Conservation (phyloP, 139 green algal genomes). For the Ettlia oleoabundans region DNA sequence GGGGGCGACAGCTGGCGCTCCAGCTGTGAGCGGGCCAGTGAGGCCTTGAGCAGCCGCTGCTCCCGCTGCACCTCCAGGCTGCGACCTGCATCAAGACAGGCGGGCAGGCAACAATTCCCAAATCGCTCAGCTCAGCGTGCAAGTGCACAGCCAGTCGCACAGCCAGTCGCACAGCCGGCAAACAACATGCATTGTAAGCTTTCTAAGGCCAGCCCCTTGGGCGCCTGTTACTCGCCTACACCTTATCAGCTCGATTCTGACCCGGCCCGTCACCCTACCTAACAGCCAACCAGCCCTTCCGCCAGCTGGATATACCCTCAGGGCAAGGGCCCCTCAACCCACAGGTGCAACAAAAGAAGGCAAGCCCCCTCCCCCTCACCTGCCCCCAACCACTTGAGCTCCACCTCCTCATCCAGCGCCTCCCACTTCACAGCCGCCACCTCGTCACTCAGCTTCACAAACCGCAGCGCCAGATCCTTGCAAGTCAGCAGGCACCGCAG, state of each 20-base stretch:
- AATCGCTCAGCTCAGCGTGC: not conserved
- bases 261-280: too few species aligned
- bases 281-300: too few species aligned
- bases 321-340: too few species aligned
- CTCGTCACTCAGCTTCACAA: conserved; percentile 33
- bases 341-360: not conserved
- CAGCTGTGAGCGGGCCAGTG: conserved; percentile 6
- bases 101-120: not conserved
- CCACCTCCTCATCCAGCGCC: conserved; percentile 38
- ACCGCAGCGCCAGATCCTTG: conserved; percentile 48
- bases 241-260: too few species aligned
- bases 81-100: conserved; percentile 2
- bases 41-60: conserved; percentile 23
- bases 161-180: too few species aligned
- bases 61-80: conserved; percentile 18
- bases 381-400: conserved; percentile 3
- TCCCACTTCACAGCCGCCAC: conserved; percentile 19
- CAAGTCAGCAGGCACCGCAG: conserved; percentile 46
- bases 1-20: conserved; percentile 11
- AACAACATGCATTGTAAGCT: too few species aligned
- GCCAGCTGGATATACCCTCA: not conserved
- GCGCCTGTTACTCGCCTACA: too few species aligned
- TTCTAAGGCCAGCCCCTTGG: too few species aligned
- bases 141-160: not conserved
- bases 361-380: not conserved